Percentiles rank a stretch among this genome's conserved stretches.
Evolutionary conservation across 805 yeast species (phyloP).

Genomic region (Schwanniomyces vanrijiae): DNA sequence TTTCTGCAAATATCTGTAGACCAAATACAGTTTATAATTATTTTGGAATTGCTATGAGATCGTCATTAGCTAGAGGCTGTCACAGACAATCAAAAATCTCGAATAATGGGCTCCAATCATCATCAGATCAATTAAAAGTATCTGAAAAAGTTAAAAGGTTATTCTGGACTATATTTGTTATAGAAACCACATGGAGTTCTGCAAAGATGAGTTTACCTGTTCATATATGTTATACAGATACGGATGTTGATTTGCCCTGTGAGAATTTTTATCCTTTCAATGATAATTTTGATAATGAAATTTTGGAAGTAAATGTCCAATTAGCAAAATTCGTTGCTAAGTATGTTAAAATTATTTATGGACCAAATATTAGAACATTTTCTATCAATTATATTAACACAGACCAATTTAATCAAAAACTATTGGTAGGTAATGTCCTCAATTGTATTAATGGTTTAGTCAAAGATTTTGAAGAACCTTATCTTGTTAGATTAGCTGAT

Average conservation of each 20-base stretch:
- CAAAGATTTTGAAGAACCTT: slow-evolving; percentile 31
- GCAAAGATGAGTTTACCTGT: slow-evolving; percentile 39
- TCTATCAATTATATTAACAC: slow-evolving; percentile 42
- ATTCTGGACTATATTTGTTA: slow-evolving; percentile 44
- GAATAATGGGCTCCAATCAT: not conserved
- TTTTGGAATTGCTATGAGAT: slow-evolving; percentile 39
- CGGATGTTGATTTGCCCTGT: slow-evolving; percentile 41
- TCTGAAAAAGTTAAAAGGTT: slow-evolving; percentile 35
- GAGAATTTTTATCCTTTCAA: slow-evolving; percentile 29
- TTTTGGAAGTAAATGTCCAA: slow-evolving; percentile 38
- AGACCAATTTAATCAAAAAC: slow-evolving; percentile 36
- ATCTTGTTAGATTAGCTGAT: slow-evolving; percentile 20
- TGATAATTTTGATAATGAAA: slow-evolving; percentile 29
- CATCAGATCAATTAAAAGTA: slow-evolving; percentile 1
- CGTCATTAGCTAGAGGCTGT: slow-evolving; percentile 36
- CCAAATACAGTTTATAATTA: slow-evolving; percentile 39
- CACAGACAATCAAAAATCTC: slow-evolving; percentile 27
- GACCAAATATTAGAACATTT: slow-evolving; percentile 40
- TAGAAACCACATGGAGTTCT: slow-evolving; percentile 38
- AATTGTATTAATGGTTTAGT: slow-evolving; percentile 27
- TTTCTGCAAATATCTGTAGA: slow-evolving; percentile 35
- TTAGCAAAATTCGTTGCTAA: slow-evolving; percentile 38
- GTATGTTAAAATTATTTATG: slow-evolving; percentile 35
- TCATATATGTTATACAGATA: slow-evolving; percentile 41
- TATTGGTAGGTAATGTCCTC: slow-evolving; percentile 30